A percentile compares a stretch with the other conserved stretches of the same genome.
phyloP scores from a whole-genome alignment of 148 eudicot genomes.

The Camellia japonica region DNA sequence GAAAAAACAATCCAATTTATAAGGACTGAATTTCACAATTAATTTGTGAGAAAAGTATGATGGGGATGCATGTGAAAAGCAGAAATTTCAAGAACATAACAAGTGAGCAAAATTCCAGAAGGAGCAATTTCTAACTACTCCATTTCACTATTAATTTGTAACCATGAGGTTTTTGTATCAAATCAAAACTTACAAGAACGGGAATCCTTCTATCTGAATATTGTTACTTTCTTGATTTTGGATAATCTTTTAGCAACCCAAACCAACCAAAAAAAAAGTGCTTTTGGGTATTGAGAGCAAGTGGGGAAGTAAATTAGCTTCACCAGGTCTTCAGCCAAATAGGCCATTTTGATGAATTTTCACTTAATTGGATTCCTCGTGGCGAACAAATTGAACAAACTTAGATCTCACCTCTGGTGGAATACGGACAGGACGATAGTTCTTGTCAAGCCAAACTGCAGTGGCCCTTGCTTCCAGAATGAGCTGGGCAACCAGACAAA shows the following conservation, averaged over 20 bases:
- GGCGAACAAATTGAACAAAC: constrained; percentile 55
- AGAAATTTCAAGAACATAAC: background rate
- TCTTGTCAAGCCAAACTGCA: constrained; percentile 89
- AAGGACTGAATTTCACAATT: background rate
- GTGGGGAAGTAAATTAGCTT: background rate
- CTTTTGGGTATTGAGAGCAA: background rate
- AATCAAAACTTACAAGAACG: background rate
- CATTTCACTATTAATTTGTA: background rate
- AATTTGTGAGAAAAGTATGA: too few relatives aligned
- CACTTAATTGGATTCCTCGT: constrained; percentile 30
- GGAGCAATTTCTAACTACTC: background rate
- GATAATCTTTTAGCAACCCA: too few relatives aligned
- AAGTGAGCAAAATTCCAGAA: too few relatives aligned
- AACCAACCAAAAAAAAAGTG: background rate
- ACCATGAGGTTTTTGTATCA: background rate
- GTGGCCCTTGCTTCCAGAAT: constrained; percentile 81
- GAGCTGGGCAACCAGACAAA: constrained; percentile 41
- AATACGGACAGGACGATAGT: constrained; percentile 78
- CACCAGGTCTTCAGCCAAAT: background rate
- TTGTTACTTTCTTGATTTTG: too few relatives aligned
- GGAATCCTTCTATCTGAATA: background rate
- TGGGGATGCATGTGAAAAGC: background rate
- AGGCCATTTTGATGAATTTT: background rate
- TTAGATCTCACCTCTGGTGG: constrained; percentile 68
- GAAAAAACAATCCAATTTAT: too few relatives aligned